A percentile compares a stretch with the other conserved stretches of the same genome.
Conservation (phyloP, 106 monocot genomes). For the Dactylorhiza incarnata region DNA sequence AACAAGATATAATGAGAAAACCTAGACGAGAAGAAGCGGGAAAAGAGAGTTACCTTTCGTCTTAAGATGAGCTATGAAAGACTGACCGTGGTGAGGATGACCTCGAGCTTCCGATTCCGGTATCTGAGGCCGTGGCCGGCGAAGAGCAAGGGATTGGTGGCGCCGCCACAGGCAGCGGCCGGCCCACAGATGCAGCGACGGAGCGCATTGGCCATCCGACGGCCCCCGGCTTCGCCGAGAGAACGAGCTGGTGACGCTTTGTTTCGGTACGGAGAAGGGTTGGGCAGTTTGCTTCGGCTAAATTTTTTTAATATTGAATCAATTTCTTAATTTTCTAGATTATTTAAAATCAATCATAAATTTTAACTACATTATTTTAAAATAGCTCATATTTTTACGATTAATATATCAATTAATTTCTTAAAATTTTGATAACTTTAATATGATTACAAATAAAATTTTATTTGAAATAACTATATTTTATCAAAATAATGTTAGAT, state of each 20-base stretch:
- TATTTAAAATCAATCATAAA: no score
- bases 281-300: not conserved
- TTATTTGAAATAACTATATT: no score
- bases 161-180: not conserved
- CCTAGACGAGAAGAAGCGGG: not conserved
- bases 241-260: not conserved
- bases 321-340: no score
- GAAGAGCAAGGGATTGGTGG: constrained; percentile 59
- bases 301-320: no score
- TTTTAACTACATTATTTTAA: no score
- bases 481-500: no score
- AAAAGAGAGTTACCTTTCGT: not conserved
- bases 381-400: no score
- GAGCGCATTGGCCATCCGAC: constrained; percentile 6
- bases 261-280: not conserved
- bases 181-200: not conserved
- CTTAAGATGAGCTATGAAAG: not conserved
- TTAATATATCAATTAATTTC: no score
- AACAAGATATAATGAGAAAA: not conserved
- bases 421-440: no score
- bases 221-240: not conserved
- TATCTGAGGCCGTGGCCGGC: constrained; percentile 63
- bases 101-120: constrained; percentile 83
- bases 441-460: no score
- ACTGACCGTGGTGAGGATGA: constrained; percentile 88